Base-by-base conservation (phyloP, 495 filamentous ascomycete genomes). In the Penicilliopsis zonata region DNA sequence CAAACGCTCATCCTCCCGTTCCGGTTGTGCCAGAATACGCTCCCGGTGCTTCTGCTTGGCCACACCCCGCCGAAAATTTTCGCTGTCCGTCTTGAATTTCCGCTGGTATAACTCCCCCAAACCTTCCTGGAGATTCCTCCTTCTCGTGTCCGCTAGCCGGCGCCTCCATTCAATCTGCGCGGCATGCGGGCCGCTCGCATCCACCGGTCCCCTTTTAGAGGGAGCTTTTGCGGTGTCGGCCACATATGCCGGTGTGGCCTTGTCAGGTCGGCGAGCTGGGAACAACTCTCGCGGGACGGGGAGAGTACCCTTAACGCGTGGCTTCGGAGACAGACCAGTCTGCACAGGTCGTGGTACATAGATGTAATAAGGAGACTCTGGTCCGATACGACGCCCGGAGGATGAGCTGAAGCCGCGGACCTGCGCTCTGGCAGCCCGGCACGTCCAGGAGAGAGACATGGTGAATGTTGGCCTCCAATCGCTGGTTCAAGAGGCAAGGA, bases 291-390 rank as follows among this genome's bases (percentile, higher is more conserved):
- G 69, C 18, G 82, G 82, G 4, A 73, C 62, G 6, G 82, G 82
- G 2, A 87, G 73, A 14, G 70, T 68, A 49, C 82, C 82, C 58
- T 83, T 84, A 36, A 81, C 62, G 35, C 47, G 57, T 13, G 48
- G 59, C 25, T 65, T 65, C 6, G 47, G 40, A 6, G 53, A 49
- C 9, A 57, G 53, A 45, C 50, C 35, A 2, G 76, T 65, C 44
- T 73, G 67, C 5, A 67, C 34, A 12, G 52, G 43, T 26, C 44
- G 53, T 19, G 82, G 82, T 25, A 86, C 56, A 38, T 82, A 70
- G 49, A 87, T 74, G 61, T 75, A 87, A 35, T 69, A 67, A 37
- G 82, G 82, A 26, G 74, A 81, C 47, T 84, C 78, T 10, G 82
- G 82, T 7, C 57, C 62, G 29, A 60, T 51, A 42, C 59, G 55